Base-by-base conservation (phyloP, 805 yeast genomes). In the Yarrowia deformans region DNA sequence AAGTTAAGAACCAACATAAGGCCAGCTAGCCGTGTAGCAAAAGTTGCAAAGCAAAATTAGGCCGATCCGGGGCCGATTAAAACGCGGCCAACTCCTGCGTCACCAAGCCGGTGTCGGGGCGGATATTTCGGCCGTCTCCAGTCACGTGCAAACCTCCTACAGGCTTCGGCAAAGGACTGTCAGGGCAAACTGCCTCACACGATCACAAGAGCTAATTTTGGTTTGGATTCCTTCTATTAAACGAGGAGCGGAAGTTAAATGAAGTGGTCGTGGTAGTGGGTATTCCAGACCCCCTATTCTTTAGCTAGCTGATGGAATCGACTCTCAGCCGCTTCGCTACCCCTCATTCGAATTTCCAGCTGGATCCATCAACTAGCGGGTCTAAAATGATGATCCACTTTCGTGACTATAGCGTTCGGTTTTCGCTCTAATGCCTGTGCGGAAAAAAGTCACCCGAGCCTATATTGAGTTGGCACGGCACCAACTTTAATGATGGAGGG, bases 391-490 rank as follows among this genome's bases (percentile, higher is more conserved):
- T 1, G 40, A 34, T n/a, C 56, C 56, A 34, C 56, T 34, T 19
- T 19, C 5, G 35, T n/a, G 9, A 10, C 7, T 10, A 10, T 18
- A n/a, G 19, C 32, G 18, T 54, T 35, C 18, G 13, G 18, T 16
- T 40, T 40, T 40, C 18, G 45, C 18, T 43, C 39, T 40, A 10
- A 37, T 18, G 18, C 16, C 34, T 37, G 32, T 18, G 19, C 35
- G 46, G 34, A 29, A 40, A 23, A 56, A 56, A 56, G 19, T 42
- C 8, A 13, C 14, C 39, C 19, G 19, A 49, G 39, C 8, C 12
- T 42, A 56, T 16, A 29, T 56, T 37, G 43, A 42, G 43, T 56
- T 56, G 37, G 49, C 49, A 56, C 63, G 63, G 63, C 63, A 56
- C 63, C 63, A 56, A 56, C 63, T 56, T 29, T 42, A 56, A 42